Evolutionary conservation across 2,329 filamentous ascomycete species (phyloP).

Genomic region (Didymella sp.): DNA sequence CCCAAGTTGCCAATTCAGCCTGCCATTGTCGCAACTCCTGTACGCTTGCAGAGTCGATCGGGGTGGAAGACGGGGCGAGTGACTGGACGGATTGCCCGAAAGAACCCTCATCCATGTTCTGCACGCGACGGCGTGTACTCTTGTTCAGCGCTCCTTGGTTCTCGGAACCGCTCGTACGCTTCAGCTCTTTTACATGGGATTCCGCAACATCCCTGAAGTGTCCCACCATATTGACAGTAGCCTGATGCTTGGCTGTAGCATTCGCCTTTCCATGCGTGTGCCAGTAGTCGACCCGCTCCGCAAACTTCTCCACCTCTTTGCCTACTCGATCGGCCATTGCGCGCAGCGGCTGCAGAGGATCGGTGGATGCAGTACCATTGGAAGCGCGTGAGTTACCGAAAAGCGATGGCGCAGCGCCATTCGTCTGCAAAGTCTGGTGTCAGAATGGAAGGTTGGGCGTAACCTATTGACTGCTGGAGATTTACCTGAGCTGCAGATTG

Average conservation of each 20-base stretch:
- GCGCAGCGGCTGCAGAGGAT: conserved; percentile 66
- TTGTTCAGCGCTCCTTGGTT: conserved; percentile 40
- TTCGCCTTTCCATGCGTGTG: conserved; percentile 40
- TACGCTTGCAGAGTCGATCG: conserved; percentile 47
- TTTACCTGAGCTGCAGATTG: conserved; percentile 38
- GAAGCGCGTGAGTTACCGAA: conserved; percentile 26
- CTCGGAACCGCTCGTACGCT: conserved; percentile 53
- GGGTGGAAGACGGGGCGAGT: conserved; percentile 22
- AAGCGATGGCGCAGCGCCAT: conserved; percentile 18
- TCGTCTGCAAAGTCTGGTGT: conserved; percentile 15
- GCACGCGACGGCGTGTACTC: conserved; percentile 44
- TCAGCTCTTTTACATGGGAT: conserved; percentile 56
- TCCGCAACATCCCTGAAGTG: conserved; percentile 60
- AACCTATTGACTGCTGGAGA: conserved; percentile 5
- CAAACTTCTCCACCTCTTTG: conserved; percentile 86
- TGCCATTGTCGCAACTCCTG: conserved; percentile 71
- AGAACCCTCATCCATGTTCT: conserved; percentile 36
- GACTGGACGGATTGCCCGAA: conserved; percentile 32
- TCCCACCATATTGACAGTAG: conserved; percentile 47
- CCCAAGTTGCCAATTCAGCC: conserved; percentile 89
- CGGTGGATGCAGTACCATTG: conserved; percentile 31
- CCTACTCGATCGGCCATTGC: conserved; percentile 73
- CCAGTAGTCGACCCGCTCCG: conserved; percentile 80
- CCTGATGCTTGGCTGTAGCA: conserved; percentile 61
- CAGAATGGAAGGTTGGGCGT: neutral